These are phyloP conservation scores for Fusarium liriodendri DNA, from an alignment of 2,329 filamentous ascomycete species.

Conservation along the genomic window DNA sequence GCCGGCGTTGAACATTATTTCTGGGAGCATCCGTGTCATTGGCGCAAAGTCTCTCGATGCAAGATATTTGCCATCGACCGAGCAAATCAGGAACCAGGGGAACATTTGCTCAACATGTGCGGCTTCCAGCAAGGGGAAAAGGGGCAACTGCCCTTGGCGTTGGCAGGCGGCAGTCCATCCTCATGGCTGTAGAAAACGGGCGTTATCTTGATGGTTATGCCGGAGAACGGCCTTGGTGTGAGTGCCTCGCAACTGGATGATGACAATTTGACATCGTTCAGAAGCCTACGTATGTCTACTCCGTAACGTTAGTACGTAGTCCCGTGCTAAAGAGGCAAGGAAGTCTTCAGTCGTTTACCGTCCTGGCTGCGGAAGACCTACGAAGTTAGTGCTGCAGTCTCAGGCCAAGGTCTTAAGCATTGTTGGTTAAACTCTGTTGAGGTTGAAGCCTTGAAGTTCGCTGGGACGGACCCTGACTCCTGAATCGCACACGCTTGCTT, in stretches of 20 bases:
- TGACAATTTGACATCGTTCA: background rate
- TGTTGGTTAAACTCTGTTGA: background rate
- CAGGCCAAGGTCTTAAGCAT: background rate
- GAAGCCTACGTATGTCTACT: background rate
- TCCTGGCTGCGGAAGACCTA: background rate
- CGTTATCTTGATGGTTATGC: background rate
- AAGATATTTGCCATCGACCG: background rate
- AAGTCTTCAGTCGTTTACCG: background rate
- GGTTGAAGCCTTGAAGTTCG: slow-evolving; percentile 1
- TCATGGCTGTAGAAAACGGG: background rate
- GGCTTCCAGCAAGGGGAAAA: background rate
- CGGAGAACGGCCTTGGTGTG: background rate
- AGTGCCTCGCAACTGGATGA: background rate
- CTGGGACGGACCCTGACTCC: background rate
- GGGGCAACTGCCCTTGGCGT: background rate
- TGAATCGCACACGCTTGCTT: slow-evolving; percentile 10
- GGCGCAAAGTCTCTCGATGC: background rate
- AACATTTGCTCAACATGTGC: background rate
- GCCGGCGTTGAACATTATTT: background rate
- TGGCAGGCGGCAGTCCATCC: background rate
- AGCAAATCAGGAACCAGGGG: background rate
- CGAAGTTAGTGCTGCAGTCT: background rate
- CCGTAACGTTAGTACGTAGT: background rate
- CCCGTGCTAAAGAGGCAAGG: too few relatives aligned
- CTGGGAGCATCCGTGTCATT: background rate